These are phyloP conservation scores for Cynanchum wilfordii DNA, from an alignment of 257 asterid species.

Conservation along the genomic window DNA sequence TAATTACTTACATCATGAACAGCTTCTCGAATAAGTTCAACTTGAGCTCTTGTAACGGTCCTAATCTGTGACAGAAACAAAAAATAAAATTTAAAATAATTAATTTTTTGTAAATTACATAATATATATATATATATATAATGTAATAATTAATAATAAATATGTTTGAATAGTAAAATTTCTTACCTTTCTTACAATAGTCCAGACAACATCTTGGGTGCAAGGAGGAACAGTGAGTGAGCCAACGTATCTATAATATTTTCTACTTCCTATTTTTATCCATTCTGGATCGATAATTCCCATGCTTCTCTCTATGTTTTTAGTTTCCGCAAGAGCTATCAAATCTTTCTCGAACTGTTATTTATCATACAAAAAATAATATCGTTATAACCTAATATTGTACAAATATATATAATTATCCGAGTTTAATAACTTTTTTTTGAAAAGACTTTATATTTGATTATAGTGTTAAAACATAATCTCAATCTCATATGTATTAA, in stretches of 20 bases:
- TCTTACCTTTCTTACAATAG: constrained; percentile 42
- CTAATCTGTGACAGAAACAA: constrained; percentile 35
- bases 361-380: background rate
- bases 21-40: constrained; percentile 47
- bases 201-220: constrained; percentile 44
- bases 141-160: background rate
- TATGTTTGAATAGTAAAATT: background rate
- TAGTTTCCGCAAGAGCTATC: constrained; percentile 17
- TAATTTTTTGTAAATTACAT: too few species aligned
- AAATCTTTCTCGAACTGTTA: constrained; percentile 34
- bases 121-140: background rate
- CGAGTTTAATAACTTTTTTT: too few species aligned
- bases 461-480: too few species aligned
- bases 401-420: too few species aligned
- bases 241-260: constrained; percentile 55
- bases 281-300: constrained; percentile 41
- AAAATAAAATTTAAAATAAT: too few species aligned
- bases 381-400: background rate
- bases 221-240: constrained; percentile 70
- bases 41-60: constrained; percentile 47
- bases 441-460: too few species aligned
- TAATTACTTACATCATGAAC: constrained; percentile 46
- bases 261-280: constrained; percentile 42
- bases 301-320: constrained; percentile 20
- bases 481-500: too few species aligned